Conservation (phyloP, 2,329 filamentous ascomycete genomes). For the Fusarium penzigii region DNA sequence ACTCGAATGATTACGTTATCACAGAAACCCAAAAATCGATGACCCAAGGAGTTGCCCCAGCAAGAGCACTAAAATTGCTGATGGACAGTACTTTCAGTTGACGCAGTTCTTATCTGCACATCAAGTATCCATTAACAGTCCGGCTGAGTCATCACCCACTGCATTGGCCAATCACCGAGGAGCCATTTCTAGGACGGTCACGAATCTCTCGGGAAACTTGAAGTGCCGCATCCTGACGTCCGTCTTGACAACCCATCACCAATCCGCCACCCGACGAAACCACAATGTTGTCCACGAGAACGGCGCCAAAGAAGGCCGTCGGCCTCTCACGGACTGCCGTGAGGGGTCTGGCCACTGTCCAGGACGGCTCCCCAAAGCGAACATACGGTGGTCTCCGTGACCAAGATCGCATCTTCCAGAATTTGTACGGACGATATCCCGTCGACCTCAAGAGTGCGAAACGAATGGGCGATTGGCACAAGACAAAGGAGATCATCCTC, state of each 20-base stretch:
- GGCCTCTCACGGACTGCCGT: conserved; percentile 46
- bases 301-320: conserved; percentile 41
- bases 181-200: conserved; percentile 39
- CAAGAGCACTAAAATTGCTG: conserved; percentile 17
- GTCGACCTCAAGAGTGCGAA: conserved; percentile 89
- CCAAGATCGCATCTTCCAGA: conserved; percentile 98
- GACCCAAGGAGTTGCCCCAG: conserved; percentile 22
- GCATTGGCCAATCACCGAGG: conserved; percentile 45
- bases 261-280: conserved; percentile 34
- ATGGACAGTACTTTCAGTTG: conserved; percentile 15
- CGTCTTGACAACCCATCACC: conserved; percentile 30
- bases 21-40: conserved; percentile 20
- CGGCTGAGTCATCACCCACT: conserved; percentile 28
- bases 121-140: conserved; percentile 33
- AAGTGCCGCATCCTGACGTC: conserved; percentile 39
- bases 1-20: conserved; percentile 19
- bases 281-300: conserved; percentile 48
- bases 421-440: conserved; percentile 91
- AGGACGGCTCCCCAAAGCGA: conserved; percentile 70
- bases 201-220: conserved; percentile 37
- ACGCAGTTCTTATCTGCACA: neutral
- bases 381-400: conserved; percentile 87
- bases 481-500: conserved; percentile 96
- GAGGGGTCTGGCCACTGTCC: conserved; percentile 79
- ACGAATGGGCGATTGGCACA: conserved; percentile 99